Evolutionary conservation across 352 stramenopile species (phyloP).

Genomic region (Pythium rhizo-oryzae): DNA sequence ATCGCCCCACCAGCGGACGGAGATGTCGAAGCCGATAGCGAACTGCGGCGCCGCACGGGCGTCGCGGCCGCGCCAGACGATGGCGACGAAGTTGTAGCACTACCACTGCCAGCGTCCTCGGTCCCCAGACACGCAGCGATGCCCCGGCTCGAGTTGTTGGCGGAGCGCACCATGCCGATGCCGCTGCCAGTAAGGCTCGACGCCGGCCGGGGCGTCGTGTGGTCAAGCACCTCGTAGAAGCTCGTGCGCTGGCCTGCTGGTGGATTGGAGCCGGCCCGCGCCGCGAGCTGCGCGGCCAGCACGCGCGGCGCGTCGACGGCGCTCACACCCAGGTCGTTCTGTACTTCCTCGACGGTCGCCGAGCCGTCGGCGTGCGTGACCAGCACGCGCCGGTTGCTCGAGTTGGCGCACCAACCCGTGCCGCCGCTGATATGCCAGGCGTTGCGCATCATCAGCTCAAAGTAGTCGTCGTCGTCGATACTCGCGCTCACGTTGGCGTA

Average conservation of each 20-base stretch:
- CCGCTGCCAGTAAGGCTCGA: slow-evolving; percentile 3
- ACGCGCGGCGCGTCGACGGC: slow-evolving; percentile 36
- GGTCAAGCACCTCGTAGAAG: slow-evolving; percentile 65
- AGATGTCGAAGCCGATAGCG: background rate
- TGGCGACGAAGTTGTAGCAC: background rate
- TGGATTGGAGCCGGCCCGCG: slow-evolving; percentile 5
- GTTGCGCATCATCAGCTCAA: slow-evolving; percentile 93
- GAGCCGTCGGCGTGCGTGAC: slow-evolving; percentile 59
- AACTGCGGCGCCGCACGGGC: slow-evolving; percentile 2
- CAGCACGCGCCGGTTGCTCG: slow-evolving; percentile 59
- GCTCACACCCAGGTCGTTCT: slow-evolving; percentile 49
- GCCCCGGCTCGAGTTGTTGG: slow-evolving; percentile 54
- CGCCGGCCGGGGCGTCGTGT: slow-evolving; percentile 33
- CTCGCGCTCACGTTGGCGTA: slow-evolving; percentile 88
- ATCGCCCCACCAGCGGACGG: no score
- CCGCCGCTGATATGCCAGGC: slow-evolving; percentile 70
- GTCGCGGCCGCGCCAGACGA: background rate
- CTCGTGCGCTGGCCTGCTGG: slow-evolving; percentile 31
- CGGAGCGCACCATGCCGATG: slow-evolving; percentile 33
- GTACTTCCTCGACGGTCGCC: slow-evolving; percentile 47
- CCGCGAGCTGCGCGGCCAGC: slow-evolving; percentile 32
- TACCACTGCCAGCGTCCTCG: background rate
- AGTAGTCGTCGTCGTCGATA: slow-evolving; percentile 93
- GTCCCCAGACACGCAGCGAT: slow-evolving; percentile 54
- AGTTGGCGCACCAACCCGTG: slow-evolving; percentile 56